Conservation (phyloP, 495 filamentous ascomycete species). For the Penicillium odoratum region DNA sequence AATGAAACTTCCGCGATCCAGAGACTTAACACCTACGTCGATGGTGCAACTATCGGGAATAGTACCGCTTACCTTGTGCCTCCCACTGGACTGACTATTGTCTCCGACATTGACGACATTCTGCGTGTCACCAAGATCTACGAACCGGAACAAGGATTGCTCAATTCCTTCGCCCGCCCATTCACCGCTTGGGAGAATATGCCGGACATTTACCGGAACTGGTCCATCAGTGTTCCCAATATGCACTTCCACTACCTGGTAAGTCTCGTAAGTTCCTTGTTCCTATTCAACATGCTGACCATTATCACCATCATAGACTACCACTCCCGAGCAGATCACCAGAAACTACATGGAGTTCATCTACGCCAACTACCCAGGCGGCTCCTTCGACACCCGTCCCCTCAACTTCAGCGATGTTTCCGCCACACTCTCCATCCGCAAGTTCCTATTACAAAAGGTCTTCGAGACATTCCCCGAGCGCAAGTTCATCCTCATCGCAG, state of each 20-base stretch:
- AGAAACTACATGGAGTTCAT: constrained; percentile 81
- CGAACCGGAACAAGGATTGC: constrained; percentile 65
- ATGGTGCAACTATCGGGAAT: constrained; percentile 65
- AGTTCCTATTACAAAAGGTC: constrained; percentile 64
- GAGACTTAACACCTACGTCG: constrained; percentile 63
- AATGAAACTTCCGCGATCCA: constrained; percentile 63
- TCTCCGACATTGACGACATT: constrained; percentile 79
- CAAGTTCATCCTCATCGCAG: constrained; percentile 73
- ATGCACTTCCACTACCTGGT: constrained; percentile 78
- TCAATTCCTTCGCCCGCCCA: constrained; percentile 73
- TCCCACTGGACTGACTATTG: constrained; percentile 61
- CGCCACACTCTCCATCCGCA: constrained; percentile 69
- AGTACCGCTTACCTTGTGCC: constrained; percentile 76
- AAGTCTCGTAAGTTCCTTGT: not conserved
- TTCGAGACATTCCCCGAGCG: constrained; percentile 74
- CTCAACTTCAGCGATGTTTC: constrained; percentile 75
- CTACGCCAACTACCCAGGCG: constrained; percentile 67
- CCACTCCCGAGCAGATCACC: constrained; percentile 77
- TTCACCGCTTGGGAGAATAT: constrained; percentile 76
- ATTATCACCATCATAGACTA: constrained; percentile 43
- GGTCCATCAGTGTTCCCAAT: constrained; percentile 57
- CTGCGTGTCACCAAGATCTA: constrained; percentile 83
- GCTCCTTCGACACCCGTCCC: constrained; percentile 73
- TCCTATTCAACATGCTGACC: not conserved
- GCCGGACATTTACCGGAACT: constrained; percentile 71